Evolutionary conservation across 495 filamentous ascomycete genomes (phyloP), one percentile per base, ranked within the genome.

Genomic region (Xylaria longipes): DNA sequence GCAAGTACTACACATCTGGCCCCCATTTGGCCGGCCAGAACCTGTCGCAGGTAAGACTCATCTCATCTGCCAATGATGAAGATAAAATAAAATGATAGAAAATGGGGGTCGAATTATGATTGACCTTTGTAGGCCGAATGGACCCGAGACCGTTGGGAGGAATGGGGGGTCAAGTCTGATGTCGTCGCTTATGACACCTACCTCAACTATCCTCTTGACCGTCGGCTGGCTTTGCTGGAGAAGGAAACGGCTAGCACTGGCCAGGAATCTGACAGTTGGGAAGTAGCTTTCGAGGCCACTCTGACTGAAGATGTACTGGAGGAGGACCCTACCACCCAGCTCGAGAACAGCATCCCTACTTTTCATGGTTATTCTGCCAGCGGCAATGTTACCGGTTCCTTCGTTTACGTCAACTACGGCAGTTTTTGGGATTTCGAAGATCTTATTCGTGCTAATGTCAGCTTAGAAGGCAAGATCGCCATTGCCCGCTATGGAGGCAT

Each of bases 361-460:
- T 99, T 99, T 82, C 94, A 99, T 80, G 96, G 96, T 33, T 98
- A 98, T 78, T 97, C 93, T 9, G 94, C 94, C 5, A 92, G 84
- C 65, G 96, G 96, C 5, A 97, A 98, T 76, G 95, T 95, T 65
- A 96, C 94, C 0, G 95, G 91, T 17, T 79, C 85, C 25, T 82
- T 87, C 50, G 92, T 97, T 33, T 97, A 91, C 79, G 93, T 91
- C 73, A 97, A 97, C 79, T 97, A 95, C 72, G 95, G 95, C 54
- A 94, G 91, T 1, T 95, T 89, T 75, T 79, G 85, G 66, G 95
- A 98, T 74, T 99, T 90, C 70, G 91, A 97, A 72, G 95, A 97
- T 72, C 86, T 99, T 41, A 73, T 91, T 29, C 87, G 90, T 48
- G 91, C 92, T 20, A 93, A 93, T 71, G 81, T 98, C 39, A 89